phyloP scores from a whole-genome alignment of 2,329 filamentous ascomycete genomes.

The Colletotrichum tofieldiae region DNA sequence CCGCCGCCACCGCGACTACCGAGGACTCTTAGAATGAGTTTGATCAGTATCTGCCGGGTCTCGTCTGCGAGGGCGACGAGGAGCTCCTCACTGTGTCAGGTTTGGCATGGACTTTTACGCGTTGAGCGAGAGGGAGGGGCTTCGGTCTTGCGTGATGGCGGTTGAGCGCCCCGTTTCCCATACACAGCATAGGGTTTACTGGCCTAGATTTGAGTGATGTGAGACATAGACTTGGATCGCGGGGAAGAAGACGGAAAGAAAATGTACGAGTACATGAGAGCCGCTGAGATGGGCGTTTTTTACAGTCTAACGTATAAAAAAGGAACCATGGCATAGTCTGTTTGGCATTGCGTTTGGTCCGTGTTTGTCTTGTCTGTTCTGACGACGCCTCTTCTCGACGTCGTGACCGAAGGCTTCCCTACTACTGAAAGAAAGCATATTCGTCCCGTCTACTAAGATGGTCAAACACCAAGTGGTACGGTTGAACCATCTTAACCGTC shows the following conservation, averaged over 20 bases:
- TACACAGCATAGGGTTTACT: background rate
- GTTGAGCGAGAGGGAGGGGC: background rate
- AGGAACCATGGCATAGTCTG: background rate
- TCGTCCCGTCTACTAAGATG: background rate
- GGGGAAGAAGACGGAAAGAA: background rate
- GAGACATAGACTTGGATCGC: background rate
- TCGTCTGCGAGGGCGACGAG: background rate
- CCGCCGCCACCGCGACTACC: background rate
- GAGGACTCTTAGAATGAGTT: background rate
- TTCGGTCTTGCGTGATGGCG: background rate
- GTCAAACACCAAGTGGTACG: background rate
- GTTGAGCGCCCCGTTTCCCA: background rate
- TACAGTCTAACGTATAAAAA: background rate
- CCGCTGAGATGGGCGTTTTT: conserved; percentile 9
- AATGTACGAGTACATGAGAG: conserved; percentile 21
- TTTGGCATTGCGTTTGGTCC: background rate
- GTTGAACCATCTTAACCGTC: no score
- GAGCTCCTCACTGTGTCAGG: background rate
- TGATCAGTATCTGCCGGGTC: background rate
- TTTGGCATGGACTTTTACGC: background rate
- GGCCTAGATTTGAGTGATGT: background rate
- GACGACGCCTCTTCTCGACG: background rate
- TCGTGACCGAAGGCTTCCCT: background rate
- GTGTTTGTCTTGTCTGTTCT: background rate
- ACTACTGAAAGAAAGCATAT: background rate